Conservation (phyloP, 257 asterid genomes). For the Leonotis leonurus region DNA sequence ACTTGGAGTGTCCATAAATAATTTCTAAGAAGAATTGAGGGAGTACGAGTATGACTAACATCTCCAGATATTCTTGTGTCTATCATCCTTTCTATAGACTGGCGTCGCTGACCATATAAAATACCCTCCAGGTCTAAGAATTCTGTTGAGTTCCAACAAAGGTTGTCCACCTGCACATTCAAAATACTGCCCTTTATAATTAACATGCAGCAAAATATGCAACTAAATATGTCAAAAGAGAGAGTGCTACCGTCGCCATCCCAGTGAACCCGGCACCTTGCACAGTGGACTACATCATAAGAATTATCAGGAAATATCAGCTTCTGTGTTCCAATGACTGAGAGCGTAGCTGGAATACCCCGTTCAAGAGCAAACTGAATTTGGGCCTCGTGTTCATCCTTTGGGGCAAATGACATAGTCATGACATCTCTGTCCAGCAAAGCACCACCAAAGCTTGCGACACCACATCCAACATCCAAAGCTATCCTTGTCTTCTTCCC, state of each 20-base stretch:
- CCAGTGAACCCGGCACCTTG: constrained; percentile 98
- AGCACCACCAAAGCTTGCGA: constrained; percentile 97
- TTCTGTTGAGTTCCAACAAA: constrained; percentile 78
- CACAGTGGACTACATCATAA: constrained; percentile 85
- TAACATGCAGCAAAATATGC: constrained; percentile 2
- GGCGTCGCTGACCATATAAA: constrained; percentile 98
- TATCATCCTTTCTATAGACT: constrained; percentile 64
- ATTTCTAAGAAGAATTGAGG: background rate
- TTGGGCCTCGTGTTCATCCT: constrained; percentile 99
- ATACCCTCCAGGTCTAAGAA: constrained; percentile 95
- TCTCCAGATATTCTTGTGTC: constrained; percentile 66
- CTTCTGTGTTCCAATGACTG: constrained; percentile 84
- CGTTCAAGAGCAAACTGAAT: constrained; percentile 96
- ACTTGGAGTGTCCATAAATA: background rate
- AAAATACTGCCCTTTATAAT: constrained; percentile 4
- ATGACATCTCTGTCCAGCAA: constrained; percentile 68
- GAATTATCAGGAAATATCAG: constrained; percentile 75
- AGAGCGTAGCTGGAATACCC: constrained; percentile 85
- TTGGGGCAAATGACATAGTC: constrained; percentile 95
- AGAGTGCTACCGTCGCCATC: constrained; percentile 63
- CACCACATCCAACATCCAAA: constrained; percentile 97
- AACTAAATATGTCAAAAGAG: constrained; percentile 11
- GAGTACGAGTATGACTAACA: constrained; percentile 32
- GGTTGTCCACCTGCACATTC: constrained; percentile 77
- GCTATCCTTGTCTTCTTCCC: constrained; percentile 80